Conservation (phyloP, 129 eudicot species). For the Sambucus nigra region DNA sequence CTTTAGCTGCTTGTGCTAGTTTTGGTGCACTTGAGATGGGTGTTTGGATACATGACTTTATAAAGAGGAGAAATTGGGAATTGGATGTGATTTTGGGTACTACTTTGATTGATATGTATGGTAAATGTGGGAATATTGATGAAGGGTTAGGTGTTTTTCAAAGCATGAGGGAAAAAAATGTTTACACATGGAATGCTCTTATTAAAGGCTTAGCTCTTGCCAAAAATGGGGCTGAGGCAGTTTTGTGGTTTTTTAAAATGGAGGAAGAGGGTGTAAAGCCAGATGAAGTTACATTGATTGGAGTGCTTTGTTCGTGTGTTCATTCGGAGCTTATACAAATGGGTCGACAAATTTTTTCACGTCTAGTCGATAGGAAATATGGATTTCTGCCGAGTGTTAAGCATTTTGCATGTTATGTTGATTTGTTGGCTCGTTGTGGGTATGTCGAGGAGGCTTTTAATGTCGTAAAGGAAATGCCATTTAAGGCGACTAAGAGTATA, state of each 20-base stretch:
- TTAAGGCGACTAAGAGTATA: slow-evolving; percentile 32
- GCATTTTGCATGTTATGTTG: slow-evolving; percentile 53
- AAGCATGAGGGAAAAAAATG: slow-evolving; percentile 44
- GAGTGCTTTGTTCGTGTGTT: slow-evolving; percentile 48
- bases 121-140: slow-evolving; percentile 40
- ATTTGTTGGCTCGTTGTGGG: slow-evolving; percentile 43
- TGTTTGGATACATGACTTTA: slow-evolving; percentile 47
- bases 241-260: slow-evolving; percentile 46
- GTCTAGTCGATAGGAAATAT: slow-evolving; percentile 21
- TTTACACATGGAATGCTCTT: slow-evolving; percentile 46
- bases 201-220: slow-evolving; percentile 36
- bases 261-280: slow-evolving; percentile 30
- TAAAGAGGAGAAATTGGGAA: slow-evolving; percentile 38
- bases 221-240: slow-evolving; percentile 31
- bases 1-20: slow-evolving; percentile 51
- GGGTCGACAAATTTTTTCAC: slow-evolving; percentile 35
- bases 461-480: slow-evolving; percentile 40
- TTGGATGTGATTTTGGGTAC: slow-evolving; percentile 52
- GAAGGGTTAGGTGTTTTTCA: slow-evolving; percentile 30
- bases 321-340: slow-evolving; percentile 27
- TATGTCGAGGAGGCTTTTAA: slow-evolving; percentile 33
- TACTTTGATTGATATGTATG: slow-evolving; percentile 49
- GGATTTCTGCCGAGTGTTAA: slow-evolving; percentile 36
- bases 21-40: slow-evolving; percentile 46
- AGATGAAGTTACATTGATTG: slow-evolving; percentile 43